These are phyloP conservation scores for Candida vaughaniae DNA, from an alignment of 805 yeast genomes.

Conservation along the genomic window DNA sequence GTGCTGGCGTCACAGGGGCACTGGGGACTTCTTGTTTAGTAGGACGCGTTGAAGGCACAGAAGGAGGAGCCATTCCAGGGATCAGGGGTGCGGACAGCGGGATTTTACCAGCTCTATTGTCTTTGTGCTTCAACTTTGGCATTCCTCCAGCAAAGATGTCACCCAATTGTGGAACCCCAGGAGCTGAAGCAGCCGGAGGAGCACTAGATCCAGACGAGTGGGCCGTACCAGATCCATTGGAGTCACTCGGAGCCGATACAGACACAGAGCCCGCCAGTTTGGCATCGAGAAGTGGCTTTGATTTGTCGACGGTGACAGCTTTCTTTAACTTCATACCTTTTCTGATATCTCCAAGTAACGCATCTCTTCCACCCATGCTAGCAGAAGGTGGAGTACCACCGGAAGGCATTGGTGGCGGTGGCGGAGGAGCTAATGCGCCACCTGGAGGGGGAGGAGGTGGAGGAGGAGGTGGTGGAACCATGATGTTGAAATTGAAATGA, in stretches of 20 bases:
- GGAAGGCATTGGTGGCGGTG: constrained; percentile 11
- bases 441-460: constrained; percentile 15
- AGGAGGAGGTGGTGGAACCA: constrained; percentile 18
- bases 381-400: constrained; percentile 17
- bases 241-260: constrained; percentile 16
- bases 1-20: constrained; percentile 7
- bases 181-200: constrained; percentile 14
- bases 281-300: constrained; percentile 57
- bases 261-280: constrained; percentile 39
- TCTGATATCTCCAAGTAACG: constrained; percentile 77
- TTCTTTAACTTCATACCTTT: constrained; percentile 48
- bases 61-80: constrained; percentile 20
- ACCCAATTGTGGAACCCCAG: constrained; percentile 53
- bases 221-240: constrained; percentile 2
- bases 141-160: constrained; percentile 77
- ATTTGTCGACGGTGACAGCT: constrained; percentile 44
- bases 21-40: neutral
- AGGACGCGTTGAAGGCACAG: constrained; percentile 1
- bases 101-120: constrained; percentile 35
- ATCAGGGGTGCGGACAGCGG: constrained; percentile 40
- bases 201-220: constrained; percentile 12
- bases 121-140: constrained; percentile 59
- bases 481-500: neutral
- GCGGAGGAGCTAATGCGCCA: constrained; percentile 32
- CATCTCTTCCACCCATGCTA: constrained; percentile 36